These are phyloP conservation scores for Zhuliangozyma blackwelliae DNA, from an alignment of 1,139 yeast species.

Conservation along the genomic window DNA sequence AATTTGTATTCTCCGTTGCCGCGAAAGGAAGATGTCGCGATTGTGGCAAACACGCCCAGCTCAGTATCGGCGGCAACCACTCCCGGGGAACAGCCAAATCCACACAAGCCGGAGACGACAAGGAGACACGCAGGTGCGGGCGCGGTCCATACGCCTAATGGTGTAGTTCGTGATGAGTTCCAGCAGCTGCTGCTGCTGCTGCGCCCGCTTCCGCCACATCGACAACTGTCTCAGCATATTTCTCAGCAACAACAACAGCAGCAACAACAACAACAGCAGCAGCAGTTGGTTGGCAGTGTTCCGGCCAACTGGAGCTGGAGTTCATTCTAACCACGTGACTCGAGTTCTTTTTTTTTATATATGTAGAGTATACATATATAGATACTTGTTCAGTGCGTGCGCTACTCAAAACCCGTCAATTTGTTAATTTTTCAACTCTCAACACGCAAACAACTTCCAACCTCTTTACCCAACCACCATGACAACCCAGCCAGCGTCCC, in stretches of 20 bases:
- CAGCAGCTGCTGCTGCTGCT: too few species aligned
- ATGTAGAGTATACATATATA: background rate
- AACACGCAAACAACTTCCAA: background rate
- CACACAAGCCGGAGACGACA: background rate
- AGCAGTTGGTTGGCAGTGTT: conserved; percentile 44
- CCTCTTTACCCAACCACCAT: conserved; percentile 3
- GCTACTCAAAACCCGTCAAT: background rate
- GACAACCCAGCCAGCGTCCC: conserved; percentile 8
- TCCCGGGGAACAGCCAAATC: background rate
- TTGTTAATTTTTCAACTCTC: background rate
- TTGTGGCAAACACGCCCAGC: too few species aligned
- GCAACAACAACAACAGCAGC: conserved; percentile 3
- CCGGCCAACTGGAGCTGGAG: conserved; percentile 85
- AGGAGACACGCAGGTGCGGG: background rate
- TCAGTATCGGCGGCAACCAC: too few species aligned
- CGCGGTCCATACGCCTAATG: background rate
- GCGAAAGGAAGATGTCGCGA: too few species aligned
- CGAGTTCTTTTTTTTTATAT: background rate
- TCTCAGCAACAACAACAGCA: conserved; percentile 9
- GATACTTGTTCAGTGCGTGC: background rate
- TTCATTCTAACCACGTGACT: conserved; percentile 37
- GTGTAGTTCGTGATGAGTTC: too few species aligned
- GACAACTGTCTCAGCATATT: background rate
- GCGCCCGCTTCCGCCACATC: conserved; percentile 10
- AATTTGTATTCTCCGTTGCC: background rate